Base-by-base conservation (phyloP, 169 alveolate genomes). In the Plasmodium falciparum region DNA sequence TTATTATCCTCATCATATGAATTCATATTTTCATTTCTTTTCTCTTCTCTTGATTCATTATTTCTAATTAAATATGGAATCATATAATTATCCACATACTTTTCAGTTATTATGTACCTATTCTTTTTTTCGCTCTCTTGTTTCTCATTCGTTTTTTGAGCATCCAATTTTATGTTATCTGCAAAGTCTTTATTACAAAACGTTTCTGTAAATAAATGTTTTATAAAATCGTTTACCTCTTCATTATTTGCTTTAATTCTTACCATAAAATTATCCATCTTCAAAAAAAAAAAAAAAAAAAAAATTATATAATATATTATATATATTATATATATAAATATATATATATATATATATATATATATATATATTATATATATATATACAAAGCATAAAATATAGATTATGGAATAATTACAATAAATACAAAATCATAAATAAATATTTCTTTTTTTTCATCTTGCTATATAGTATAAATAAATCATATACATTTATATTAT, bases 201-300 rank as follows among this genome's bases (percentile, higher is more conserved):
- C 7, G 26, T 43, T 52, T 72, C 24, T 56, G n/a, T 56, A 59
- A 39, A 29, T 20, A 74, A 74, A 6, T 47, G 2, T 2, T 74
- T 47, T 7, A 13, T 12, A 43, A 74, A 59, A 17, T 43, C 52
- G 39, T 50, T 39, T 13, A 63, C 20, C 24, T 69, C 22, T 49
- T 69, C 85, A 29, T 58, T 56, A 2, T 29, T 13, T 22, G 67
- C 71, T 47, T 69, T 59, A 9, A 83, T 13, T 61, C 43, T 52
- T 26, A 83, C 66, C 83, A 83, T 43, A 63, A 83, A 83, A n/a
- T 63, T 63, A 24, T 58, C 58, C 90, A 80, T 80, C 43, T n/a
- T 61, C 0, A 65, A 7, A 29, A 12, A 65, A 65, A 65, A 26
- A 22, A 29, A 65, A 29, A 9, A 22, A 63, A 63, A 63, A 63